Conservation (phyloP, 805 yeast genomes). For the Nakazawaea peltata region DNA sequence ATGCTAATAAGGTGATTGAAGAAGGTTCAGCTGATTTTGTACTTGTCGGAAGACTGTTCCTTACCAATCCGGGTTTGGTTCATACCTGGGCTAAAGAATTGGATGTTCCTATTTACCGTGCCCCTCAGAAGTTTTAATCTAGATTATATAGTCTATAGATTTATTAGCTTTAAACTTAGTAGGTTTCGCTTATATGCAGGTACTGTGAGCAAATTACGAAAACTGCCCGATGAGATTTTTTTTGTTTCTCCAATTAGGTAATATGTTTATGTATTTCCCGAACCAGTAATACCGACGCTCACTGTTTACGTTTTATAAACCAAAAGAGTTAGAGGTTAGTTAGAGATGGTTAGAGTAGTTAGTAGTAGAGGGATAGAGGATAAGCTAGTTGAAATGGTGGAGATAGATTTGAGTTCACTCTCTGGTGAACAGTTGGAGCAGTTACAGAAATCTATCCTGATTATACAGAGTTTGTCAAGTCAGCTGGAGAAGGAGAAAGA, state of each 20-base stretch:
- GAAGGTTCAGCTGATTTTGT: conserved; percentile 38
- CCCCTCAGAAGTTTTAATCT: conserved; percentile 27
- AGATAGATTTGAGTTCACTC: conserved; percentile 1
- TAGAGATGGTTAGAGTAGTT: too few relatives aligned
- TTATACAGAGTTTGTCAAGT: conserved; percentile 6
- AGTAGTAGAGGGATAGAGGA: too few relatives aligned
- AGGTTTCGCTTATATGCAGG: too few relatives aligned
- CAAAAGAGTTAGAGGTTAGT: too few relatives aligned
- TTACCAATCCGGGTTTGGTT: conserved; percentile 42
- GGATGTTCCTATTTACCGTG: conserved; percentile 30
- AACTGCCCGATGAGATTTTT: too few relatives aligned
- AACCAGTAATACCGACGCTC: too few relatives aligned
- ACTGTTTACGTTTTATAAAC: background rate
- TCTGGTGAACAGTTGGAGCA: conserved; percentile 6
- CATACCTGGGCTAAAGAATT: conserved; percentile 43
- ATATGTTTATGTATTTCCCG: too few relatives aligned
- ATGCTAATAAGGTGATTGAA: conserved; percentile 32
- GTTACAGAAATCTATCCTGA: conserved; percentile 4
- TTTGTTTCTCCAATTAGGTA: too few relatives aligned
- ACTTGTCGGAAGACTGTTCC: conserved; percentile 35
- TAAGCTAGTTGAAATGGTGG: too few relatives aligned
- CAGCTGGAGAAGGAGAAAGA: background rate
- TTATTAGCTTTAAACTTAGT: too few relatives aligned
- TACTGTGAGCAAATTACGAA: too few relatives aligned
- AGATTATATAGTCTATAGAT: too few relatives aligned